Base-by-base conservation (phyloP, 164 flowering plant species). In the Magnolia kwangsiensis region DNA sequence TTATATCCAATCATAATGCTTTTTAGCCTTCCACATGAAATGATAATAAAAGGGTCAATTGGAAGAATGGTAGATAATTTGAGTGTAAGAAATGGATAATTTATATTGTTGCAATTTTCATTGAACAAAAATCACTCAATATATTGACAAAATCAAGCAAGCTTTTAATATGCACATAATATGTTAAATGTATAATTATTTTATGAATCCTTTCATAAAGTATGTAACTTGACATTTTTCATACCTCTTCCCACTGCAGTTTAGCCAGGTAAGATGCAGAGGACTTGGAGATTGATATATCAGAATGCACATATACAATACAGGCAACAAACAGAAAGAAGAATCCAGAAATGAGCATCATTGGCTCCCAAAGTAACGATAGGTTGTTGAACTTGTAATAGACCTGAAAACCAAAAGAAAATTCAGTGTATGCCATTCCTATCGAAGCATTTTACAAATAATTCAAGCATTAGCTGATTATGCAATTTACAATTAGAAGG, bases 191-290 rank as follows among this genome's bases (percentile, higher is more conserved):
- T 11, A 55, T 55, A 55, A 55, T 16, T 55, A 16, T 55, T 55
- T 16, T 11, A 10, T 55, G 13, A 55, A 3, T 55, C 19, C 61
- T 16, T 11, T 55, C 13, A 55, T 16, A 55, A 16, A 55, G 18
- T 11, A 55, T 55, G 61, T 11, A 55, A 55, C 18, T 55, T 55
- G 61, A 55, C 1, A 76, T 24, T 63, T 23, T 37, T 21, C 67
- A 59, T 74, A 91, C 99, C 96, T 96, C 96, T 72, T 96, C 97
- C 97, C 92, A 91, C 74, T 92, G 98, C 79, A 86, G 83, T 81
- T 88, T 92, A 73, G 98, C 97, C 79, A 96, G 65, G 83, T 96
- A 96, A 75, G 98, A 88, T 74, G 97, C 85, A 74, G 98, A 91
- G 13, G 95, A 87, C 81, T 93, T 96, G 50, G 98, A 93, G 84